These are phyloP conservation scores for Phytophthora foliorum DNA, from an alignment of 352 stramenopile genomes.

Conservation along the genomic window DNA sequence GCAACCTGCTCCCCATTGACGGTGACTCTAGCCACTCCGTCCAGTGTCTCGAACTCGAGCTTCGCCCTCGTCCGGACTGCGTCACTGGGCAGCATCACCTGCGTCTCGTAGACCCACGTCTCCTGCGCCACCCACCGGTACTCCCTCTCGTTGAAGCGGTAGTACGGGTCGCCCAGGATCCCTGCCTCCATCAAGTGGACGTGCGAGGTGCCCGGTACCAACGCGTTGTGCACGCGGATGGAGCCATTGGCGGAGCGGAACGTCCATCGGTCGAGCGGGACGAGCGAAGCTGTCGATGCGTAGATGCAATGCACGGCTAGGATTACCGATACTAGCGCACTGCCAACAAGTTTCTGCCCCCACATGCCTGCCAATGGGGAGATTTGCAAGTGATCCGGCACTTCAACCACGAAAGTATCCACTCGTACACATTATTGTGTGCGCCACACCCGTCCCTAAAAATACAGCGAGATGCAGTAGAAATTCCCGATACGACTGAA, in stretches of 20 bases:
- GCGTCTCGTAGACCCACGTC: slow-evolving; percentile 82
- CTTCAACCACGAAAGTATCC: slow-evolving; percentile 27
- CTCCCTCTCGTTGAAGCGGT: slow-evolving; percentile 76
- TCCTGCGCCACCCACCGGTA: slow-evolving; percentile 75
- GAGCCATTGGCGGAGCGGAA: slow-evolving; percentile 71
- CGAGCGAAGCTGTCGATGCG: slow-evolving; percentile 4
- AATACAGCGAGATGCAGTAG: too few species aligned
- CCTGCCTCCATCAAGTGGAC: slow-evolving; percentile 70
- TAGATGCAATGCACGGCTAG: slow-evolving; percentile 1
- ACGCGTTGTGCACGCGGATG: slow-evolving; percentile 54
- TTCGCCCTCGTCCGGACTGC: slow-evolving; percentile 3
- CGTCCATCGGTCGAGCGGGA: slow-evolving; percentile 58
- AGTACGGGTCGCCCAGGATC: slow-evolving; percentile 74
- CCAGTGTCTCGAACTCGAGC: slow-evolving; percentile 77
- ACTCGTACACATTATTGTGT: slow-evolving; percentile 3
- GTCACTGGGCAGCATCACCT: slow-evolving; percentile 39
- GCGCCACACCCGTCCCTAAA: slow-evolving; percentile 11
- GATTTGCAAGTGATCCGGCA: slow-evolving; percentile 20
- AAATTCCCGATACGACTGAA: slow-evolving; percentile 8
- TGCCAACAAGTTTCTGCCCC: background rate
- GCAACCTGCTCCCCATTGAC: slow-evolving; percentile 71
- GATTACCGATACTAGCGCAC: too few species aligned
- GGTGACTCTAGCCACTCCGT: slow-evolving; percentile 71
- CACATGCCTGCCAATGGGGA: slow-evolving; percentile 5
- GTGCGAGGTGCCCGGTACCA: slow-evolving; percentile 79